A percentile compares a stretch with the other conserved stretches of the same genome.
Conservation (phyloP, 352 stramenopile genomes). For the Chrysophaeum taylorii region DNA sequence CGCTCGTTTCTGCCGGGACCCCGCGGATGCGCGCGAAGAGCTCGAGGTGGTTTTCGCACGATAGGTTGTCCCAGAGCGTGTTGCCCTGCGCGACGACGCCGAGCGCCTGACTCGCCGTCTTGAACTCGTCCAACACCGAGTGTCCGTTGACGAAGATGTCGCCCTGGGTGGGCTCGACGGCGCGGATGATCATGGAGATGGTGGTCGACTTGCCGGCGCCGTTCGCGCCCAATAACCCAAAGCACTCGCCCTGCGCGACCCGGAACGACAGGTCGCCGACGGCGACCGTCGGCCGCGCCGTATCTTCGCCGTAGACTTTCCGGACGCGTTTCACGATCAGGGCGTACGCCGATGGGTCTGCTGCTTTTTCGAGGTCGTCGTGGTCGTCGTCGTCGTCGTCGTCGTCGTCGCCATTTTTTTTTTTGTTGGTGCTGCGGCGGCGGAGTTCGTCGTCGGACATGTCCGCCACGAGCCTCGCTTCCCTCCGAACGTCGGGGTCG, state of each 20-base stretch:
- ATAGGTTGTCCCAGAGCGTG: constrained; percentile 6
- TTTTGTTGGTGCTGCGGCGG: too few relatives aligned
- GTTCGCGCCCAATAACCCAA: neutral
- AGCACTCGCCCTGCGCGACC: neutral
- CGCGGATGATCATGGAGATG: constrained; percentile 12
- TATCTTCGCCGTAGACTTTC: neutral
- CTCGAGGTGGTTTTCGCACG: neutral
- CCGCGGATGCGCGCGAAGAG: neutral
- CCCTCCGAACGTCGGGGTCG: too few relatives aligned
- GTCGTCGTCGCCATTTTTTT: neutral
- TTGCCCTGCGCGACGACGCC: neutral
- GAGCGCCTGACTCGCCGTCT: neutral
- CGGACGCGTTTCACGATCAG: neutral
- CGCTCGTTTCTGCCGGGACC: neutral
- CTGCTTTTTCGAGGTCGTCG: neutral
- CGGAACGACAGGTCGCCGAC: neutral
- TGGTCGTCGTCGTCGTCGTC: neutral
- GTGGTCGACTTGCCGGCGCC: neutral
- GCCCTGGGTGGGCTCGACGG: constrained; percentile 45
- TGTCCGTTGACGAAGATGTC: constrained; percentile 9
- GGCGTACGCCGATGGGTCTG: neutral
- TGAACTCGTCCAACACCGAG: neutral
- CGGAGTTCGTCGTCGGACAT: too few relatives aligned
- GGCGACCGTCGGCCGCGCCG: too few relatives aligned
- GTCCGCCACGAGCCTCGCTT: too few relatives aligned